These are phyloP conservation scores for Phialocephala subalpina DNA, from an alignment of 2,329 filamentous ascomycete species.

Conservation along the genomic window DNA sequence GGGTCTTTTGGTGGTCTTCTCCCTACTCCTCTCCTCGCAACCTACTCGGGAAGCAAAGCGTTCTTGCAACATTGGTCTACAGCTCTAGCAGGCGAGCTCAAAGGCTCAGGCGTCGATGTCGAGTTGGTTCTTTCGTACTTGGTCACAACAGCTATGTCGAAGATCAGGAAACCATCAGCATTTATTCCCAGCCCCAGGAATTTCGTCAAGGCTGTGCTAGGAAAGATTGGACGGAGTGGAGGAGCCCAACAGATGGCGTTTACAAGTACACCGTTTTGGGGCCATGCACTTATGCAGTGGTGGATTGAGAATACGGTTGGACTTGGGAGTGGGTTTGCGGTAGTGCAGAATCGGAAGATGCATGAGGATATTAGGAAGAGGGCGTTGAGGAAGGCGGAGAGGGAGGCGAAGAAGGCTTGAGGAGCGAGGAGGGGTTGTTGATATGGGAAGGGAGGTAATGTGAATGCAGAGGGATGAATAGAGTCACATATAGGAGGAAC, in stretches of 20 bases:
- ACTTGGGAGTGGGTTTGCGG: constrained; percentile 62
- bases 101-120: constrained; percentile 83
- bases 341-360: constrained; percentile 69
- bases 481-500: background rate
- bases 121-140: constrained; percentile 92
- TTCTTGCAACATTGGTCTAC: constrained; percentile 98
- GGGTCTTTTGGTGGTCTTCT: constrained; percentile 94
- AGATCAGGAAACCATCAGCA: constrained; percentile 81
- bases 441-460: background rate
- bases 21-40: constrained; percentile 90
- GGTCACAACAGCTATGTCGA: constrained; percentile 96
- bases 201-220: constrained; percentile 81
- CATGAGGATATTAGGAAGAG: constrained; percentile 73
- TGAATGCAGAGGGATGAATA: background rate
- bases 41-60: constrained; percentile 97
- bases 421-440: background rate
- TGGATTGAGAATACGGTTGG: constrained; percentile 69
- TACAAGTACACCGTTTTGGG: constrained; percentile 94
- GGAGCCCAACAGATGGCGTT: constrained; percentile 81
- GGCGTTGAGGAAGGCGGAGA: constrained; percentile 74
- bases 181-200: constrained; percentile 82
- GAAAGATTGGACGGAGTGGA: constrained; percentile 81
- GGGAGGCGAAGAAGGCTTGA: constrained; percentile 64
- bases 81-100: constrained; percentile 83
- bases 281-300: constrained; percentile 89